A percentile compares a stretch with the other conserved stretches of the same genome.
phyloP scores from a whole-genome alignment of 352 stramenopile species.

The Globisporangium camurandrum region DNA sequence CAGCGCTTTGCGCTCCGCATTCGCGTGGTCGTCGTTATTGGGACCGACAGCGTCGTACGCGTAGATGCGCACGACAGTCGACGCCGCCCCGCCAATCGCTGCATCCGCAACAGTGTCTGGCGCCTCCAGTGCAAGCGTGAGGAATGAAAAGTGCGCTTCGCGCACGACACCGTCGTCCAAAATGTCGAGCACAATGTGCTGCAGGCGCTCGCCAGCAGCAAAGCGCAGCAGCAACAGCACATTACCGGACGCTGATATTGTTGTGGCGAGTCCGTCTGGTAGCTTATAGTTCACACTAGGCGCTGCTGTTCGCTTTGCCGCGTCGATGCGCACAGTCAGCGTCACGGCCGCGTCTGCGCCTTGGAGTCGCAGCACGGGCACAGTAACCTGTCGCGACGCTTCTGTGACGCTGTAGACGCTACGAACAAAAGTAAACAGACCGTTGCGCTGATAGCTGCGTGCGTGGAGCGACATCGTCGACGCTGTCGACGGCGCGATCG shows the following conservation, averaged over 20 bases:
- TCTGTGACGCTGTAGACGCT: constrained; percentile 55
- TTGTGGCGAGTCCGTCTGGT: no score
- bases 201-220: constrained; percentile 31
- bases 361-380: constrained; percentile 48
- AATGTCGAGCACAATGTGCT: constrained; percentile 42
- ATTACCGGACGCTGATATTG: no score
- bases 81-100: constrained; percentile 22
- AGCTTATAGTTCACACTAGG: constrained; percentile 33
- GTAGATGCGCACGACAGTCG: constrained; percentile 44
- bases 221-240: no score
- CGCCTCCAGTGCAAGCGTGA: constrained; percentile 27
- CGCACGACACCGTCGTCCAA: constrained; percentile 32
- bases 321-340: constrained; percentile 32
- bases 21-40: not conserved
- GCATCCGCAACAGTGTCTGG: no score
- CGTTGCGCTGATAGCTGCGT: constrained; percentile 47
- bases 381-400: constrained; percentile 25
- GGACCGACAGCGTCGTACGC: constrained; percentile 38
- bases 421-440: constrained; percentile 52
- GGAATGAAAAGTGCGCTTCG: constrained; percentile 43
- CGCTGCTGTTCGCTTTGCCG: constrained; percentile 20
- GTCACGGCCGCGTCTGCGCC: constrained; percentile 31
- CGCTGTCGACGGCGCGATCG: not conserved
- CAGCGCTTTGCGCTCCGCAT: no score
- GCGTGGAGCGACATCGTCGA: constrained; percentile 28